These are phyloP conservation scores for Apiospora kogelbergensis DNA, from an alignment of 2,329 filamentous ascomycete genomes.

Conservation along the genomic window DNA sequence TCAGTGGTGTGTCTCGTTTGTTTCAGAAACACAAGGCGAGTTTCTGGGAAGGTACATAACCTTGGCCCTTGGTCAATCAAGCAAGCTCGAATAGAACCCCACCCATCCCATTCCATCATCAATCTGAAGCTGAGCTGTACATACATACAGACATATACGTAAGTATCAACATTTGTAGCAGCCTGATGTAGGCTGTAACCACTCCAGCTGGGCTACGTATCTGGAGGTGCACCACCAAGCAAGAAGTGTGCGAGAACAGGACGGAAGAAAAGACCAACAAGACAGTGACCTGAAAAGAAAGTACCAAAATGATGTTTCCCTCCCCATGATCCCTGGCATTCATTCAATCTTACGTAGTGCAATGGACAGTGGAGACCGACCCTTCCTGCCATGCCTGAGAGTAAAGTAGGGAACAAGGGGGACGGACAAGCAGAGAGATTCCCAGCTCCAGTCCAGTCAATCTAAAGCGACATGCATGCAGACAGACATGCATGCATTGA, in stretches of 20 bases:
- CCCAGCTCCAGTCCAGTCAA: background rate
- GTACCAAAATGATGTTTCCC: background rate
- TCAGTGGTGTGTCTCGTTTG: background rate
- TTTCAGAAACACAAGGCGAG: conserved; percentile 4
- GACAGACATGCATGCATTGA: no score
- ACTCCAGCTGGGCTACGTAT: background rate
- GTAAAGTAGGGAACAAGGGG: background rate
- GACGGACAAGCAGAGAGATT: background rate
- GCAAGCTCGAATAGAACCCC: background rate
- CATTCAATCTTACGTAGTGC: background rate
- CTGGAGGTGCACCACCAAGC: background rate
- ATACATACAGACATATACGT: no score
- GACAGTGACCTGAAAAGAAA: background rate
- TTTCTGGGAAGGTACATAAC: background rate
- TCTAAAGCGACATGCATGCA: background rate
- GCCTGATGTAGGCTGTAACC: background rate
- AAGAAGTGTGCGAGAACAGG: background rate
- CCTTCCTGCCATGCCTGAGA: background rate
- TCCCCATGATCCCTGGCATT: background rate
- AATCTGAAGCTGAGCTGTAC: background rate
- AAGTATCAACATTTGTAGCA: no score
- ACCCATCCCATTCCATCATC: background rate
- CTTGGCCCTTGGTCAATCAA: background rate
- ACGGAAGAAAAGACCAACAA: no score
- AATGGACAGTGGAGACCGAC: background rate